Evolutionary conservation across 2,329 filamentous ascomycete genomes (phyloP), one percentile per base, ranked within the genome.

Genomic region (Blastomyces gilchristii): DNA sequence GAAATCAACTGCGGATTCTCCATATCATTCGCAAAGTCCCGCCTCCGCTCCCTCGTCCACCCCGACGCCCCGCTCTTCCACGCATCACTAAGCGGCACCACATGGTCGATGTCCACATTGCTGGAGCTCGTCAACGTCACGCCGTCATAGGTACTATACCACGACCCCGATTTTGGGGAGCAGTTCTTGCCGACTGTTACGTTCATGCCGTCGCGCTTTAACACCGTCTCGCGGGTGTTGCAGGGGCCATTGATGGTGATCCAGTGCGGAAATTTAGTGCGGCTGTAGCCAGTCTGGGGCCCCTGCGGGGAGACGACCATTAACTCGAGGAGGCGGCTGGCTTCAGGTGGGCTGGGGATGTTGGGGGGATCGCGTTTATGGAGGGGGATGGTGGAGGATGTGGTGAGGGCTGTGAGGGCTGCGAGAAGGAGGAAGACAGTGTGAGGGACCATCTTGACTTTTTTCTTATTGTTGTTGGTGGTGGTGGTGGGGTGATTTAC

Each of bases 31-130:
- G 90, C 90, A 71, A 91, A 91, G 2, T 79, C 73, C 71, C 87
- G 78, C 63, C 90, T 84, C 69, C 83, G 80, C 25, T 80, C 76
- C 0, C 86, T 87, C 0, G 88, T 89, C 90, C 90, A 93, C 1
- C 78, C 74, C 8, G 82, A 81, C 14, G 90, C 89, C 25, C 89
- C 89, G 54, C 86, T 89, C 83, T 87, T 85, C 89, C 89, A 93
- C 5, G 89, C 89, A 70, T 92, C 90, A 71, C 87, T 87, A 65
- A 95, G 74, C 0, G 90, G 89, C 2, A 95, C 88, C 76, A 94
- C 81, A 73, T 94, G 90, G 73, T 94, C 90, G 64, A 94, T 93
- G 68, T 93, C 89, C 0, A 94, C 74, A 68, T 92, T 87, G 22
- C 80, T 82, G 0, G 88, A 83, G 0, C 79, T 77, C 0, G 84